Percentiles rank a stretch among this genome's conserved stretches.
phyloP scores from a whole-genome alignment of 2,329 filamentous ascomycete genomes.

The Colletotrichum endophyticum region DNA sequence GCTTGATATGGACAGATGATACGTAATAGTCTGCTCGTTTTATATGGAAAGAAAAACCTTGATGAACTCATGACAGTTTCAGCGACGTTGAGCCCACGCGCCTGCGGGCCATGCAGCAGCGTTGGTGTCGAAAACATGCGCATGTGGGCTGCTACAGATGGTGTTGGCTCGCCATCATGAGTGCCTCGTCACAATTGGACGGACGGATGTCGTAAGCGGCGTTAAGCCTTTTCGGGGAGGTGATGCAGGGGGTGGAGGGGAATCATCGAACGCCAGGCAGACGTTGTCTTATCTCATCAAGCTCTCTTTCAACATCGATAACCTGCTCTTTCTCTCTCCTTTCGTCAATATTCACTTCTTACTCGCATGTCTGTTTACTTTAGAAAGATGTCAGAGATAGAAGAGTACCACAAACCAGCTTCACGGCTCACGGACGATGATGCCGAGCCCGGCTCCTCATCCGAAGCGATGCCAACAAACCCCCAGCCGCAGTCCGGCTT shows the following conservation, averaged over 20 bases:
- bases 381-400: neutral
- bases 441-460: neutral
- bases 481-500: constrained; percentile 1
- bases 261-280: neutral
- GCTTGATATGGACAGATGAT: neutral
- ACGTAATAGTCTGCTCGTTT: constrained; percentile 8
- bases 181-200: neutral
- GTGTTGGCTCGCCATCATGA: neutral
- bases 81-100: neutral
- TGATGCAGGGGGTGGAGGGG: neutral
- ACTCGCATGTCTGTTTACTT: neutral
- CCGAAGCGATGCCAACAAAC: neutral
- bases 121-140: neutral
- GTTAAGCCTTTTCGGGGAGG: constrained; percentile 9
- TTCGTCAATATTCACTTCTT: too few species aligned
- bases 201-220: neutral
- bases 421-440: neutral
- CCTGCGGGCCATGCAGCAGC: neutral
- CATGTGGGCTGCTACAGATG: neutral
- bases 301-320: neutral
- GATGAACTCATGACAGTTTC: neutral
- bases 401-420: neutral
- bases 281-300: neutral
- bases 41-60: neutral
- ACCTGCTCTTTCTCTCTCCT: neutral